phyloP scores from a whole-genome alignment of 208 protist genomes.

The Leishmania arabica region DNA sequence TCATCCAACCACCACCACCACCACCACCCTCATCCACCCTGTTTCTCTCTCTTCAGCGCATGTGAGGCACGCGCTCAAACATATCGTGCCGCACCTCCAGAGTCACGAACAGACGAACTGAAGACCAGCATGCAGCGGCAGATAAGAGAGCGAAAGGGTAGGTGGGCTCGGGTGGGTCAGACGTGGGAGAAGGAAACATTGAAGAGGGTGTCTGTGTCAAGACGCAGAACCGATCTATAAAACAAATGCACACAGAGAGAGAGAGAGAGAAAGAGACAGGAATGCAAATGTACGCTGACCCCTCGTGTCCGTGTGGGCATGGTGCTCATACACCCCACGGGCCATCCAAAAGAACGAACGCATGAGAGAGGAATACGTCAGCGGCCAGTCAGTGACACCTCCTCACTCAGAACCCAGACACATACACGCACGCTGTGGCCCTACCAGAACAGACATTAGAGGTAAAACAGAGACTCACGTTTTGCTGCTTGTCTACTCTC shows the following conservation, averaged over 20 bases:
- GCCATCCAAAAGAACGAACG: background rate
- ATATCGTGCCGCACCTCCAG: background rate
- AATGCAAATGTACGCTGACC: background rate
- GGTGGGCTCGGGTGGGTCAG: background rate
- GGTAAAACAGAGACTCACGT: background rate
- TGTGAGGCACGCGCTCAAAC: background rate
- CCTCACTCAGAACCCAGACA: background rate
- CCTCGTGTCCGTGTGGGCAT: background rate
- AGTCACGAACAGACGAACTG: background rate
- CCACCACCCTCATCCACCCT: background rate
- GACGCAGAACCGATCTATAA: background rate
- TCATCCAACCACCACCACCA: background rate
- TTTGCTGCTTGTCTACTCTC: background rate
- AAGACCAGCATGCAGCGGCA: background rate
- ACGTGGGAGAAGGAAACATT: background rate
- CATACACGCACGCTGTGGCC: background rate
- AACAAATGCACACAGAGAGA: background rate
- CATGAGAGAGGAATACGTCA: background rate
- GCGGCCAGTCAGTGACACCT: background rate
- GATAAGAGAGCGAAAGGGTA: constrained; percentile 13
- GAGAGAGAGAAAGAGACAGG: background rate
- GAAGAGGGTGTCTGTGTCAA: background rate
- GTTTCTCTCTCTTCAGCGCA: background rate
- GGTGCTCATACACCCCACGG: background rate
- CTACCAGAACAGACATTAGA: too few relatives aligned